These are phyloP conservation scores for Aspergillus diversus DNA, from an alignment of 495 filamentous ascomycete genomes.

Conservation along the genomic window DNA sequence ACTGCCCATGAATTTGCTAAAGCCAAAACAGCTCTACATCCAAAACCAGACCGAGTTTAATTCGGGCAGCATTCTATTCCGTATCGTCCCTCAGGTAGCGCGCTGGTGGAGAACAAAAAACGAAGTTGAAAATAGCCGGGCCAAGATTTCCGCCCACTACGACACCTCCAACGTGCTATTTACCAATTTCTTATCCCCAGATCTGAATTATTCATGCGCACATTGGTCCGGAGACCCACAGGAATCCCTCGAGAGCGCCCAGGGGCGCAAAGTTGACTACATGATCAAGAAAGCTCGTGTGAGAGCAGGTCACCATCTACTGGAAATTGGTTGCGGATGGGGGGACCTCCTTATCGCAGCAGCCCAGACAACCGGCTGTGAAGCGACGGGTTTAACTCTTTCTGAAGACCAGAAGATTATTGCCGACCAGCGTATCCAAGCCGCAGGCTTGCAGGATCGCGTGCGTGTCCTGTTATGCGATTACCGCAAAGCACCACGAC, in stretches of 20 bases:
- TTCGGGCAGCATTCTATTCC: constrained; percentile 12
- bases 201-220: constrained; percentile 79
- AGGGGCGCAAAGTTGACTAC: constrained; percentile 63
- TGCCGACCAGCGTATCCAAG: constrained; percentile 59
- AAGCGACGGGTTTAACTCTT: constrained; percentile 64
- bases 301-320: constrained; percentile 62
- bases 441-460: constrained; percentile 52
- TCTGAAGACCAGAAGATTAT: constrained; percentile 63
- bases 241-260: constrained; percentile 65
- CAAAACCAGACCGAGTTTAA: constrained; percentile 12
- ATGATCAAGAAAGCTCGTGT: constrained; percentile 64
- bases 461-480: constrained; percentile 64
- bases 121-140: constrained; percentile 63
- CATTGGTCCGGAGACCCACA: constrained; percentile 58
- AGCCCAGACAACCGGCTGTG: constrained; percentile 60
- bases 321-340: constrained; percentile 75
- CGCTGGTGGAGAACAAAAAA: constrained; percentile 58
- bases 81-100: constrained; percentile 4
- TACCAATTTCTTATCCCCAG: constrained; percentile 68
- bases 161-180: constrained; percentile 78
- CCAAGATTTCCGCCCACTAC: constrained; percentile 72
- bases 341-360: constrained; percentile 68
- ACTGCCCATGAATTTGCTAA: too few species aligned
- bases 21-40: constrained; percentile 20
- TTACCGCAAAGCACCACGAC: constrained; percentile 59